Evolutionary conservation across 768 basidiomycete genomes (phyloP).

Genomic region (Coprinopsis sp.): DNA sequence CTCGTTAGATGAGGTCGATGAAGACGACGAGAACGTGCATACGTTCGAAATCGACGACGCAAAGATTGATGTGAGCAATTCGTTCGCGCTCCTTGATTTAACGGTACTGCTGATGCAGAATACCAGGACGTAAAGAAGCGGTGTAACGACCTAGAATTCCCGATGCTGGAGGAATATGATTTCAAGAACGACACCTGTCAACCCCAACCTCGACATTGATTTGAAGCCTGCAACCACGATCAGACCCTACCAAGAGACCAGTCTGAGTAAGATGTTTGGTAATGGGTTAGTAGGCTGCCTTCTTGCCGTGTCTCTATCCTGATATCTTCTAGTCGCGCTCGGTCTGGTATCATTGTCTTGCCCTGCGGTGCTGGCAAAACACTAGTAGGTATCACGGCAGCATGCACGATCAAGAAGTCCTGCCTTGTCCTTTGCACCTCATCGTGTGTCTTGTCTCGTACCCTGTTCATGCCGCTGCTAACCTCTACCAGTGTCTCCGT

Average conservation of each 20-base stretch:
- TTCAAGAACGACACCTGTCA: slow-evolving; percentile 96
- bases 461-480: slow-evolving; percentile 8
- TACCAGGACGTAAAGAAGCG: slow-evolving; percentile 88
- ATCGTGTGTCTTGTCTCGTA: slow-evolving; percentile 57
- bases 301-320: not conserved
- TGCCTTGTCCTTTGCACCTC: slow-evolving; percentile 97
- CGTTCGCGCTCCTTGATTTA: not conserved
- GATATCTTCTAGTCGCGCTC: slow-evolving; percentile 66
- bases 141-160: slow-evolving; percentile 95
- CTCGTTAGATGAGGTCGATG: slow-evolving; percentile 83
- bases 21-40: slow-evolving; percentile 96
- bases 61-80: slow-evolving; percentile 76
- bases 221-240: slow-evolving; percentile 97
- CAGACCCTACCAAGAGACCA: slow-evolving; percentile 97
- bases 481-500: slow-evolving; percentile 65
- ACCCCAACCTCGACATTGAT: slow-evolving; percentile 96
- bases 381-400: slow-evolving; percentile 97
- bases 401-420: slow-evolving; percentile 99
- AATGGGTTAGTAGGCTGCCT: slow-evolving; percentile 64
- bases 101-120: not conserved
- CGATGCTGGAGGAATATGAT: slow-evolving; percentile 99
- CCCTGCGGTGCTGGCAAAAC: slow-evolving; percentile 99
- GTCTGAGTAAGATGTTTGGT: slow-evolving; percentile 98
- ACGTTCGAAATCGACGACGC: slow-evolving; percentile 94
- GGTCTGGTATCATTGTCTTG: slow-evolving; percentile 96